Percentiles rank a stretch among this genome's conserved stretches.
phyloP scores from a whole-genome alignment of 768 basidiomycete genomes.

The Mrakia gelida region DNA sequence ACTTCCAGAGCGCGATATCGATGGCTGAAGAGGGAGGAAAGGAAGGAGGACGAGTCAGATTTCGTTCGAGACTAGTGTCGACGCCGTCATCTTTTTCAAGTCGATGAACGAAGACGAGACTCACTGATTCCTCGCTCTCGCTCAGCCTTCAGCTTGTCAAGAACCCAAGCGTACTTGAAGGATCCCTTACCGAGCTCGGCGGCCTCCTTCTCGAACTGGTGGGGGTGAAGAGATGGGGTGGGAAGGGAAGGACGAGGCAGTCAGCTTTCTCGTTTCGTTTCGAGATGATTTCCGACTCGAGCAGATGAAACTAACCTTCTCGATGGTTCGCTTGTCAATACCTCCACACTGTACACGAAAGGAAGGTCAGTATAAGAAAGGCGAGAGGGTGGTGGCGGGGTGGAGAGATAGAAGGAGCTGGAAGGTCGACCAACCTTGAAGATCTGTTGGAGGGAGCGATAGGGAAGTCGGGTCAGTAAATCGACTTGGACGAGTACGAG shows the following conservation, averaged over 20 bases:
- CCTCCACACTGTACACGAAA: constrained; percentile 87
- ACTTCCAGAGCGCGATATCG: constrained; percentile 66
- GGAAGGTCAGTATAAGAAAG: neutral
- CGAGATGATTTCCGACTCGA: neutral
- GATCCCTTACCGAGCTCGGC: constrained; percentile 99
- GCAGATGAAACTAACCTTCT: constrained; percentile 41
- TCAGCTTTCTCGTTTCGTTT: neutral
- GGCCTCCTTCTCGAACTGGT: constrained; percentile 98
- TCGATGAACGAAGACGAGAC: neutral
- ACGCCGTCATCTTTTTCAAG: too few species aligned
- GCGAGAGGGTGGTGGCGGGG: neutral
- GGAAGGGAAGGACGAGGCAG: neutral
- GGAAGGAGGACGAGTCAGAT: neutral
- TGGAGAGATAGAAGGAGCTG: neutral
- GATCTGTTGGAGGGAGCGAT: neutral
- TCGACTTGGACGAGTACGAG: neutral
- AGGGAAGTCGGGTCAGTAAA: neutral
- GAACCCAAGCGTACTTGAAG: constrained; percentile 99
- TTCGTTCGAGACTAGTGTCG: too few species aligned
- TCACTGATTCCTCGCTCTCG: constrained; percentile 98
- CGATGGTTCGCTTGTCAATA: constrained; percentile 99
- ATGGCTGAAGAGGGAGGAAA: neutral
- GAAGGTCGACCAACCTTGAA: constrained; percentile 3
- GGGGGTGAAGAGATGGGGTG: neutral
- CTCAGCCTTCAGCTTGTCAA: constrained; percentile 99